These are phyloP conservation scores for Silene conica DNA, from an alignment of 148 eudicot species.

Conservation along the genomic window DNA sequence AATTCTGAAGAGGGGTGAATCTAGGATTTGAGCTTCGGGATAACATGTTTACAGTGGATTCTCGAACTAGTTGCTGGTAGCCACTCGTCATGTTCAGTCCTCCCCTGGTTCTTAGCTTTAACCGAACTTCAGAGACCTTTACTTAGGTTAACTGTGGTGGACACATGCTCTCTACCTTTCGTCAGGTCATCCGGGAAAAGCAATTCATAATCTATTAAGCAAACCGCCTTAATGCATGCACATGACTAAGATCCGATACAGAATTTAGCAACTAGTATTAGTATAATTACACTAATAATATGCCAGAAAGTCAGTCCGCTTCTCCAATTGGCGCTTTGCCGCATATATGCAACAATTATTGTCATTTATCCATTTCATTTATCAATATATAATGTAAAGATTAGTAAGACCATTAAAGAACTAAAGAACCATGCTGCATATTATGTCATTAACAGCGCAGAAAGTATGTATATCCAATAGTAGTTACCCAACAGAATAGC, in stretches of 20 bases:
- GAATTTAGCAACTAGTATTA: slow-evolving; percentile 1
- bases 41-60: no score
- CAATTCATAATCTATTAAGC: background rate
- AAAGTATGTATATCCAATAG: slow-evolving; percentile 27
- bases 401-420: background rate
- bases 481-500: background rate
- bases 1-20: no score
- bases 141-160: background rate
- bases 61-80: no score
- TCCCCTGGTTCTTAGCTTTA: background rate
- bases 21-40: no score
- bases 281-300: background rate
- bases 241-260: slow-evolving; percentile 17
- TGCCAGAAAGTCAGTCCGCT: background rate
- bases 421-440: background rate
- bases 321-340: slow-evolving; percentile 16
- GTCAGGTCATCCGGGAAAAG: background rate
- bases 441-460: slow-evolving; percentile 12
- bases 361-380: background rate
- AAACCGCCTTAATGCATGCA: slow-evolving; percentile 8
- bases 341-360: slow-evolving; percentile 17
- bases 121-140: background rate
- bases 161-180: background rate
- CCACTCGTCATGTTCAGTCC: background rate
- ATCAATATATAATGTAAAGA: background rate